phyloP scores from a whole-genome alignment of 768 basidiomycete genomes.

The Lentinula sp. region DNA sequence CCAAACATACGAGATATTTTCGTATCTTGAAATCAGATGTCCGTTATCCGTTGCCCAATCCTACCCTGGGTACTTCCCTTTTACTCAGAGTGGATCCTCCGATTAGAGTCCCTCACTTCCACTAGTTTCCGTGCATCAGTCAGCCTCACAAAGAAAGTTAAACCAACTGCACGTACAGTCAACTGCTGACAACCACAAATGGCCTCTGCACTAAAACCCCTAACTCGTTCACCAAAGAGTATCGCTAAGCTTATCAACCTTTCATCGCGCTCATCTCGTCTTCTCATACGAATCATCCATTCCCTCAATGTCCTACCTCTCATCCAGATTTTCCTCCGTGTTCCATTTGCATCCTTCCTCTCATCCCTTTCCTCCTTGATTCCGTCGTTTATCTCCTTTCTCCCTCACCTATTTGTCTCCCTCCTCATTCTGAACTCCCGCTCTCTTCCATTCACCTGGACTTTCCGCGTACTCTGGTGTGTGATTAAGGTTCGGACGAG shows the following conservation, averaged over 20 bases:
- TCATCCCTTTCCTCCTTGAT: neutral
- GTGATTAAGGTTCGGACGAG: neutral
- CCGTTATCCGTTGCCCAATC: too few species aligned
- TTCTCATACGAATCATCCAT: neutral
- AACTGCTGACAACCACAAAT: too few species aligned
- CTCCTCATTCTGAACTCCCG: neutral
- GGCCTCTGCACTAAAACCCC: too few species aligned
- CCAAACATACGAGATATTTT: neutral
- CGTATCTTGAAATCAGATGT: neutral
- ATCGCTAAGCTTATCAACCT: neutral
- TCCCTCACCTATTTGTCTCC: neutral
- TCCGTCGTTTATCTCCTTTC: too few species aligned
- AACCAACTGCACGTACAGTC: too few species aligned
- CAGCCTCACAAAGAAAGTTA: too few species aligned
- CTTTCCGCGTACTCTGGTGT: neutral
- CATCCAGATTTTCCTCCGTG: neutral
- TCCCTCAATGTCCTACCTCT: neutral
- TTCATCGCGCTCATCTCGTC: neutral
- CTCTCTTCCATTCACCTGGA: neutral
- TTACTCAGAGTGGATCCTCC: too few species aligned
- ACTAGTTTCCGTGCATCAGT: too few species aligned
- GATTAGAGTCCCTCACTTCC: too few species aligned
- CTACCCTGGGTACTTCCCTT: too few species aligned
- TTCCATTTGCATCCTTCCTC: neutral
- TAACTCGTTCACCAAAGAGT: neutral